Conservation (phyloP, 257 asterid species). For the Solanum bukasovii region DNA sequence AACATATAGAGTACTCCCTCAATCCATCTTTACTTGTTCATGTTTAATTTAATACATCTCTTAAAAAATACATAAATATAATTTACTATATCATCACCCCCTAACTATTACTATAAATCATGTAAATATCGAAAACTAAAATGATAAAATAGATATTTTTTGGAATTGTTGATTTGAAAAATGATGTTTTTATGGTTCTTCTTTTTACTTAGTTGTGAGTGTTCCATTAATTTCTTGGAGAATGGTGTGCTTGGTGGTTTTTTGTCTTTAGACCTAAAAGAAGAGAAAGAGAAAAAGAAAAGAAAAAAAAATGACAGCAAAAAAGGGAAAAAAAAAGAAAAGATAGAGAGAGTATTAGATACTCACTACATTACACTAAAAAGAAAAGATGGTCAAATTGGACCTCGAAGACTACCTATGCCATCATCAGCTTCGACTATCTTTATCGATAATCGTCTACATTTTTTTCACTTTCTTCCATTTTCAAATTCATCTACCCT, state of each 20-base stretch:
- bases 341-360: slow-evolving; percentile 15
- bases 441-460: slow-evolving; percentile 75
- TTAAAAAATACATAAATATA: too few species aligned
- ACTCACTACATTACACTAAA: neutral
- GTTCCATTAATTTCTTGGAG: slow-evolving; percentile 15
- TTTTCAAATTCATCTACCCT: neutral
- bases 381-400: slow-evolving; percentile 89
- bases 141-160: neutral
- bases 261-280: slow-evolving; percentile 30
- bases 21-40: neutral
- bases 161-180: neutral
- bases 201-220: neutral
- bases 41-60: neutral
- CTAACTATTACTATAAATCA: neutral
- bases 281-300: neutral
- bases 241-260: slow-evolving; percentile 22
- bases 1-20: neutral
- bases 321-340: slow-evolving; percentile 57
- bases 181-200: neutral
- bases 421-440: slow-evolving; percentile 59
- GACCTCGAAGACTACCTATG: slow-evolving; percentile 82
- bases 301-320: slow-evolving; percentile 65
- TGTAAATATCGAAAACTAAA: neutral
- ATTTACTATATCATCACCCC: neutral
- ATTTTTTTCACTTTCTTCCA: slow-evolving; percentile 26